Base-by-base conservation (phyloP, 1,284 basidiomycete genomes). In the Puccinia hordei region DNA sequence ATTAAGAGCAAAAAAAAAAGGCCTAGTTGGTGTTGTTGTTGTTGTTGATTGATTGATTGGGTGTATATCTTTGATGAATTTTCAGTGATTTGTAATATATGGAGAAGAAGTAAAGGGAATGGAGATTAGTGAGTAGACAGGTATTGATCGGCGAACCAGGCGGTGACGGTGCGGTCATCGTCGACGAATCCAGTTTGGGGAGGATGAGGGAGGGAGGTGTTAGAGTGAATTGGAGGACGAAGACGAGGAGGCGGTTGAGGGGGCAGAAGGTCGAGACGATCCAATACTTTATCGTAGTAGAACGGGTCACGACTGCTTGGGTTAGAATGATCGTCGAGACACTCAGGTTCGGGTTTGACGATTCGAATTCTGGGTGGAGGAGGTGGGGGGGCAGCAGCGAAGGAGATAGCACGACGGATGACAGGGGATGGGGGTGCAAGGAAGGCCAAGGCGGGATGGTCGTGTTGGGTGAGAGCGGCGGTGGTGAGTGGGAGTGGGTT, bases 71-170 rank as follows among this genome's bases (percentile, higher is more conserved):
- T n/a, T n/a, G n/a, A n/a, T n/a, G n/a, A n/a, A n/a, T n/a, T n/a
- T n/a, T n/a, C n/a, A n/a, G n/a, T n/a, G n/a, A n/a, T n/a, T n/a
- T n/a, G n/a, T n/a, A n/a, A n/a, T n/a, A n/a, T n/a, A n/a, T n/a
- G n/a, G n/a, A n/a, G n/a, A n/a, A n/a, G n/a, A n/a, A n/a, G n/a
- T n/a, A n/a, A n/a, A n/a, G n/a, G n/a, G n/a, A n/a, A n/a, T n/a
- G n/a, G n/a, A n/a, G n/a, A 13, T 6, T n/a, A 55, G 19, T 55
- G 5, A 15, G 69, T 13, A 15, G 24, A 1, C 24, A 38, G 38
- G 44, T 80, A 80, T 73, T 73, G 78, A 22, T 80, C 69, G 49
- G 78, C 78, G 53, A 80, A 80, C 78, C 78, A 80, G 49, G 68
- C 78, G 0, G 78, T 80, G 0, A 80, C 78, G 30, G 35, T 46